phyloP scores from a whole-genome alignment of 192 early-diverging fungal genomes.

The Lunasporangiospora selenospora region DNA sequence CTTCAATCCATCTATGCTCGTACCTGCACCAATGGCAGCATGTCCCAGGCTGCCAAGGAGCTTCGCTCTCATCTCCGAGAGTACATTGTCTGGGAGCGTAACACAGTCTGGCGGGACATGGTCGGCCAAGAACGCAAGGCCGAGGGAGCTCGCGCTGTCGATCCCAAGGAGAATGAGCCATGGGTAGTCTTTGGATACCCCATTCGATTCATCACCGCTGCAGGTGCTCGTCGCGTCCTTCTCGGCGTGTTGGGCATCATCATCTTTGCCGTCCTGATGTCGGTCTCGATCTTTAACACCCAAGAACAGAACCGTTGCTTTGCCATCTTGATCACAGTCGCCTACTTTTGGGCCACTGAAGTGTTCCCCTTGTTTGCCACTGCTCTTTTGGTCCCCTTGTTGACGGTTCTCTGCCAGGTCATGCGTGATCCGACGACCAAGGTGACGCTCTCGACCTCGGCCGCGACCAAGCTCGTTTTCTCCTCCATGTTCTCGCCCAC shows the following conservation, averaged over 20 bases:
- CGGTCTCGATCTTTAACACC: constrained; percentile 67
- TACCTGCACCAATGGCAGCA: constrained; percentile 62
- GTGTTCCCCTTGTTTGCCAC: constrained; percentile 78
- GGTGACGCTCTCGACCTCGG: constrained; percentile 38
- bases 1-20: constrained; percentile 69
- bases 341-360: constrained; percentile 88
- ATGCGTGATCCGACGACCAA: constrained; percentile 55
- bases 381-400: constrained; percentile 68
- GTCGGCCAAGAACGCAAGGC: constrained; percentile 68
- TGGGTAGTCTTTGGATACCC: constrained; percentile 30
- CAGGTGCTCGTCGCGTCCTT: constrained; percentile 16
- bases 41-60: constrained; percentile 59
- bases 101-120: constrained; percentile 85
- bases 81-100: constrained; percentile 75
- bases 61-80: constrained; percentile 69
- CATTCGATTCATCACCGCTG: constrained; percentile 6
- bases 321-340: constrained; percentile 83
- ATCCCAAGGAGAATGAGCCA: constrained; percentile 32
- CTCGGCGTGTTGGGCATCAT: constrained; percentile 57
- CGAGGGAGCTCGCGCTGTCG: constrained; percentile 44
- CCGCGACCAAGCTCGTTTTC: constrained; percentile 69
- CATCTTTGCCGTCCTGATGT: constrained; percentile 65
- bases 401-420: constrained; percentile 69
- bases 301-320: constrained; percentile 85
- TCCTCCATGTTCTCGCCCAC: constrained; percentile 77